Conservation (phyloP, 2,329 filamentous ascomycete genomes). For the Dothidotthia symphoricarpi region DNA sequence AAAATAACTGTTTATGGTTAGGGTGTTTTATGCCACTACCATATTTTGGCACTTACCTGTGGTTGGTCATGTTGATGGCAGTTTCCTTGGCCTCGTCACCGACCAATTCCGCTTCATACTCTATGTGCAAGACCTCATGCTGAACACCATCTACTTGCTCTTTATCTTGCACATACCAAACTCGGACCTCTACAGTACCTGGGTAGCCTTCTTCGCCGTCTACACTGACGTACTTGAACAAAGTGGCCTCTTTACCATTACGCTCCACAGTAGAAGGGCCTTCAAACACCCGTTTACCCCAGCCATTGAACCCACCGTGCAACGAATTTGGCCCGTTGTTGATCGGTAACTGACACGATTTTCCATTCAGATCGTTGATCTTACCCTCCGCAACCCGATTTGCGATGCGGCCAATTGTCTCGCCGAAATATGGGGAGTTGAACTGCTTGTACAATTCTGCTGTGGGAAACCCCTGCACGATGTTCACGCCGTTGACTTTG, state of each 20-base stretch:
- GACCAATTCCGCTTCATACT: constrained; percentile 84
- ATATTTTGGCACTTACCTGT: constrained; percentile 62
- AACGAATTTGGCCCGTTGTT: constrained; percentile 76
- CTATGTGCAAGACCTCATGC: constrained; percentile 73
- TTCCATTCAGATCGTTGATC: constrained; percentile 70
- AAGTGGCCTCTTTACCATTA: constrained; percentile 47
- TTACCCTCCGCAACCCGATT: constrained; percentile 76
- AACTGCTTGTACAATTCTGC: constrained; percentile 70
- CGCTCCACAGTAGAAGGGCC: constrained; percentile 62
- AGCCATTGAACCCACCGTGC: constrained; percentile 61
- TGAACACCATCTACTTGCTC: constrained; percentile 62
- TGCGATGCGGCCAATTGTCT: constrained; percentile 81
- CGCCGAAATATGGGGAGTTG: constrained; percentile 82
- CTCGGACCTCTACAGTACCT: constrained; percentile 72
- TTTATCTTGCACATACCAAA: constrained; percentile 75
- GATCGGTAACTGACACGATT: constrained; percentile 65
- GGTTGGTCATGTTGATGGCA: constrained; percentile 89
- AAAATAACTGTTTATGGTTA: constrained; percentile 56
- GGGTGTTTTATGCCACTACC: not conserved
- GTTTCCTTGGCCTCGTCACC: constrained; percentile 79
- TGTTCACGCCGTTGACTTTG: constrained; percentile 73
- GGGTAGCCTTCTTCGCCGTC: constrained; percentile 91
- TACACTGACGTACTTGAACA: constrained; percentile 59
- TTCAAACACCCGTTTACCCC: constrained; percentile 76
- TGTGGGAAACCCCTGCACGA: constrained; percentile 81